A percentile compares a stretch with the other conserved stretches of the same genome.
Conservation (phyloP, 2,329 filamentous ascomycete species). For the Neofusicoccum umdonicola region DNA sequence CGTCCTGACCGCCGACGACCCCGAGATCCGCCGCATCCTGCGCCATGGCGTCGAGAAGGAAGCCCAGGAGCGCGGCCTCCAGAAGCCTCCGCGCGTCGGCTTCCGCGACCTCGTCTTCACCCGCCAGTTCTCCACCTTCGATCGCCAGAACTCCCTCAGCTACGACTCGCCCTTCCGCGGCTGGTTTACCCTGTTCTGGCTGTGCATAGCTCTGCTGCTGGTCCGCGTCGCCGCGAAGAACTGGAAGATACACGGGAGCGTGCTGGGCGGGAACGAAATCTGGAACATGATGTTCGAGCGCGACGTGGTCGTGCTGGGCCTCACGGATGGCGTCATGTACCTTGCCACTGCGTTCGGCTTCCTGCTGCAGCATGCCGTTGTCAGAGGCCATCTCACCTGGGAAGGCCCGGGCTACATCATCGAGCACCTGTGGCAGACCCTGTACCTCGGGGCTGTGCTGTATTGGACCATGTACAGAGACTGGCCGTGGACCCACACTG, state of each 20-base stretch:
- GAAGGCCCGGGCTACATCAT: slow-evolving; percentile 68
- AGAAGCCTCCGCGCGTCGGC: slow-evolving; percentile 19
- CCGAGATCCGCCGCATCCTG: slow-evolving; percentile 48
- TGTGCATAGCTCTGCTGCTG: slow-evolving; percentile 65
- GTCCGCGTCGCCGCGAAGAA: slow-evolving; percentile 67
- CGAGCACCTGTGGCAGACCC: slow-evolving; percentile 70
- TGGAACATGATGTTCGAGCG: slow-evolving; percentile 64
- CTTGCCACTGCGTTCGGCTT: slow-evolving; percentile 63
- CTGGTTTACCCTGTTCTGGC: slow-evolving; percentile 79
- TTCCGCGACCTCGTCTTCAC: slow-evolving; percentile 67
- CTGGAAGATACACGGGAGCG: slow-evolving; percentile 65
- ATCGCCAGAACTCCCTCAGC: slow-evolving; percentile 65
- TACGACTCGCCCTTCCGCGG: slow-evolving; percentile 71
- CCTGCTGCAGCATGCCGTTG: slow-evolving; percentile 61
- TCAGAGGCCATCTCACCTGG: slow-evolving; percentile 64
- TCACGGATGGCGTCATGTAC: slow-evolving; percentile 71
- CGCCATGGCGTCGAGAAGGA: slow-evolving; percentile 44
- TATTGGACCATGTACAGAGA: slow-evolving; percentile 67
- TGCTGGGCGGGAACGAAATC: slow-evolving; percentile 70
- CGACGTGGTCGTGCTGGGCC: slow-evolving; percentile 49
- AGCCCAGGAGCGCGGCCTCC: slow-evolving; percentile 31
- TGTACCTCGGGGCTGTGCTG: slow-evolving; percentile 62
- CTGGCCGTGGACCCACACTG: slow-evolving; percentile 81
- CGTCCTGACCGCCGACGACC: slow-evolving; percentile 50
- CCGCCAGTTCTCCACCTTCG: slow-evolving; percentile 70